Conservation (phyloP, 768 basidiomycete species). For the Coprinopsis marcescibilis region DNA sequence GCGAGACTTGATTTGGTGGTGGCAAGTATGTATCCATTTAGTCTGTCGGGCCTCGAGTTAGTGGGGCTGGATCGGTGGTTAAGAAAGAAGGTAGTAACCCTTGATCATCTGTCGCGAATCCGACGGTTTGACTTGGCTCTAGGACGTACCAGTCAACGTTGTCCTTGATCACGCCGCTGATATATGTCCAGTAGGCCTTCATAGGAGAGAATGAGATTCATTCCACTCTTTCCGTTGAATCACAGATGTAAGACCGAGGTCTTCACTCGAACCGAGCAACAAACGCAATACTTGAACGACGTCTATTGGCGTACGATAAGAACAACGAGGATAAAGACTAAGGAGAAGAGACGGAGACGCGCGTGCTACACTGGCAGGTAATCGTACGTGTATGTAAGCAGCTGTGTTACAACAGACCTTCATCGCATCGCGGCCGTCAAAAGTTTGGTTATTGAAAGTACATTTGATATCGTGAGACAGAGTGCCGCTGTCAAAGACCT, state of each 20-base stretch:
- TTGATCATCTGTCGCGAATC: neutral
- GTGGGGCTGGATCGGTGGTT: neutral
- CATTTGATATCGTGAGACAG: neutral
- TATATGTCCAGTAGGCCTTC: neutral
- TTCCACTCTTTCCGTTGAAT: neutral
- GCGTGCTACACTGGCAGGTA: no score
- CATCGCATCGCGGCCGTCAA: neutral
- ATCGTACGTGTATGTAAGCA: no score
- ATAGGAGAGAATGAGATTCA: neutral
- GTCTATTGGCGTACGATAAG: no score
- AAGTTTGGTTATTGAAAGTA: neutral
- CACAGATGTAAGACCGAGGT: neutral
- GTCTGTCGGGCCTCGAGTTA: no score
- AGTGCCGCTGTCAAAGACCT: neutral
- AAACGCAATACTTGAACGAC: no score
- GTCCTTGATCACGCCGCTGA: neutral
- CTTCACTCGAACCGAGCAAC: no score
- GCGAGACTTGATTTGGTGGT: no score
- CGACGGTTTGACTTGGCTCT: neutral
- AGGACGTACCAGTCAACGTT: neutral
- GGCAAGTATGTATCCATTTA: no score
- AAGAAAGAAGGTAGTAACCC: neutral
- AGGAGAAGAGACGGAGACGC: no score
- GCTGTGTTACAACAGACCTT: neutral
- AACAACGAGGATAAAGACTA: no score